Conservation (phyloP, 225 moss, liverwort and hornwort species). For the Straminergon stramineum region DNA sequence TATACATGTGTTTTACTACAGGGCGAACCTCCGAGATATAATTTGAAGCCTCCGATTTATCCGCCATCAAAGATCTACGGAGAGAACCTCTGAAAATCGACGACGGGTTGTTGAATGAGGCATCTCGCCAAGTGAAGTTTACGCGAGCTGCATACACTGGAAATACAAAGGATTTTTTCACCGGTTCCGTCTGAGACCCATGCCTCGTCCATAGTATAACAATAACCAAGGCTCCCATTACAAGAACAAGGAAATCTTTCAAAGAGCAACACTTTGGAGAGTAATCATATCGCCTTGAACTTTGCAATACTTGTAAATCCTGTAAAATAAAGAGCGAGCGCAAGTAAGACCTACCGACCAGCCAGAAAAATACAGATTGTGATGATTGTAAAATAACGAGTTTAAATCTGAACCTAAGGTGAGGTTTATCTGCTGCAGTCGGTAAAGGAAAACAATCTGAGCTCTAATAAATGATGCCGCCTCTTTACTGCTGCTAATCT, state of each 20-base stretch:
- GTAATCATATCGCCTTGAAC: background rate
- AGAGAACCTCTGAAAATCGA: background rate
- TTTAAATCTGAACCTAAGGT: background rate
- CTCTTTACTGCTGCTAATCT: background rate
- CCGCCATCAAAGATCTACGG: constrained; percentile 9
- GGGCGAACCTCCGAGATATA: constrained; percentile 32
- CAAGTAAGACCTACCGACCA: background rate
- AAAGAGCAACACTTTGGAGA: background rate
- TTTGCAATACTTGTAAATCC: constrained; percentile 4
- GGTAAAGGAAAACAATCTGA: background rate
- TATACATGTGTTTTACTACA: constrained; percentile 24
- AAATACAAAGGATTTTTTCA: background rate
- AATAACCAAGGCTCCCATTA: constrained; percentile 4
- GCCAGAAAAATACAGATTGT: background rate
- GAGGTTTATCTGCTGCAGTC: background rate
- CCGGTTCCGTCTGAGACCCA: background rate
- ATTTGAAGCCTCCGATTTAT: constrained; percentile 2
- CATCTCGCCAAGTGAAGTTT: background rate
- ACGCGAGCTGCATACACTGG: constrained; percentile 1
- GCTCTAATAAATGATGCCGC: background rate
- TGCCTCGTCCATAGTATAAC: background rate
- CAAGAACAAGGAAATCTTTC: background rate
- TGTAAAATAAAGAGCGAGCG: background rate
- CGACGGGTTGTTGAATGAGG: background rate
- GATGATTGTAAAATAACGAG: background rate